These are phyloP conservation scores for Linderniella brevidens DNA, from an alignment of 257 asterid species.

Conservation along the genomic window DNA sequence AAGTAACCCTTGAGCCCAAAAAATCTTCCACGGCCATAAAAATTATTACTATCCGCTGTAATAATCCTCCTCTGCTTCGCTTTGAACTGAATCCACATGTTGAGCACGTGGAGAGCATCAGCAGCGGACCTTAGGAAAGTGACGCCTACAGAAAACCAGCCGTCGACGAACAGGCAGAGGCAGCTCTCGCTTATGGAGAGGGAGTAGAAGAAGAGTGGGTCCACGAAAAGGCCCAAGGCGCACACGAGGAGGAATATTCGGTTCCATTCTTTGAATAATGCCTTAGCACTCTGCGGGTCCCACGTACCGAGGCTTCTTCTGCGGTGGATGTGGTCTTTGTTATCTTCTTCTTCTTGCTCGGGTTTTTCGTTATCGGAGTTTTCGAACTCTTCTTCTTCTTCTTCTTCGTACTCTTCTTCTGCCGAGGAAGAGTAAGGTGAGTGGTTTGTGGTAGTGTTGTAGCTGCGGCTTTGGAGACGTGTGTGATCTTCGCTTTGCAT, in stretches of 20 bases:
- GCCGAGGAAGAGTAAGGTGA: no score
- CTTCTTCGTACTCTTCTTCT: no score
- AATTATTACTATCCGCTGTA: no score
- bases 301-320: no score
- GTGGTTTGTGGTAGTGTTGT: no score
- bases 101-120: slow-evolving; percentile 67
- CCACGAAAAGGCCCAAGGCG: slow-evolving; percentile 64
- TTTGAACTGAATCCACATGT: slow-evolving; percentile 77
- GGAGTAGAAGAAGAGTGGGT: slow-evolving; percentile 73
- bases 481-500: no score
- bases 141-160: slow-evolving; percentile 76
- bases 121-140: slow-evolving; percentile 81
- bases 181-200: slow-evolving; percentile 63
- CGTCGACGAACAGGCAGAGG: slow-evolving; percentile 81
- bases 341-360: no score
- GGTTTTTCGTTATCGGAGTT: no score
- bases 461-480: no score
- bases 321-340: no score
- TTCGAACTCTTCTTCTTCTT: no score
- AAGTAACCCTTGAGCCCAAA: background rate
- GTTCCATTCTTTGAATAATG: slow-evolving; percentile 89
- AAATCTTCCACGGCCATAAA: background rate
- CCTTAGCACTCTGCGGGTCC: background rate
- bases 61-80: slow-evolving; percentile 9
- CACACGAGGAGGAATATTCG: slow-evolving; percentile 56